These are phyloP conservation scores for Globisporangium nunn DNA, from an alignment of 352 stramenopile species.

Conservation along the genomic window DNA sequence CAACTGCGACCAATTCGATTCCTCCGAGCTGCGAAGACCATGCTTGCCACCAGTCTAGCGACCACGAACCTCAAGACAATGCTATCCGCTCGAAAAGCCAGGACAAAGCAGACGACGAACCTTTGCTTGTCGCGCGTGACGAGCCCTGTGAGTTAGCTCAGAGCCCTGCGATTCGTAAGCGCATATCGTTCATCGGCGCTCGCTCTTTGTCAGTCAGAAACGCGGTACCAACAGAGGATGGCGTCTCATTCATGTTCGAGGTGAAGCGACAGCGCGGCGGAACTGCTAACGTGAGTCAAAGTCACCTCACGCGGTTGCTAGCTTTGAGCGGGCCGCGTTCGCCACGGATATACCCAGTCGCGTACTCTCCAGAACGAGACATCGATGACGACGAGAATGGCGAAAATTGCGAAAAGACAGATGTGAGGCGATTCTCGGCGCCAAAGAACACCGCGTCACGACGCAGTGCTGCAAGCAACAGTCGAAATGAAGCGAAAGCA, in stretches of 20 bases:
- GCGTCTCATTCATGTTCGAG: background rate
- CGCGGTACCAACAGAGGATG: too few relatives aligned
- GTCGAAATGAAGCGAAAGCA: background rate
- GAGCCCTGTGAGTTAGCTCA: background rate
- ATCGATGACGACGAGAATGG: background rate
- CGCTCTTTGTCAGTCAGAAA: background rate
- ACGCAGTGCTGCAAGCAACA: background rate
- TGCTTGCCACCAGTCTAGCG: too few relatives aligned
- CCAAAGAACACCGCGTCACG: background rate
- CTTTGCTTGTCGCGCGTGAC: too few relatives aligned
- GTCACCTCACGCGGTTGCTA: constrained; percentile 1
- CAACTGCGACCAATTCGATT: too few relatives aligned
- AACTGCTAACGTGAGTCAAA: background rate
- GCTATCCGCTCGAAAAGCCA: too few relatives aligned
- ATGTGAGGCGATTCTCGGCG: background rate
- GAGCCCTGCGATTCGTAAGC: constrained; percentile 1
- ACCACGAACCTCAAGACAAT: too few relatives aligned
- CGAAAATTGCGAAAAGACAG: background rate
- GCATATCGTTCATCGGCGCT: constrained; percentile 6
- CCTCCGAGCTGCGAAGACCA: too few relatives aligned
- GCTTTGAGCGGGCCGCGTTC: background rate
- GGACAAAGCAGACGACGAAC: too few relatives aligned
- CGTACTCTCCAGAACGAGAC: background rate
- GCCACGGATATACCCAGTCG: constrained; percentile 6
- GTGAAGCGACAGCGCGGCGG: background rate